Conservation (phyloP, 106 monocot species). For the Dendrobium nobile region DNA sequence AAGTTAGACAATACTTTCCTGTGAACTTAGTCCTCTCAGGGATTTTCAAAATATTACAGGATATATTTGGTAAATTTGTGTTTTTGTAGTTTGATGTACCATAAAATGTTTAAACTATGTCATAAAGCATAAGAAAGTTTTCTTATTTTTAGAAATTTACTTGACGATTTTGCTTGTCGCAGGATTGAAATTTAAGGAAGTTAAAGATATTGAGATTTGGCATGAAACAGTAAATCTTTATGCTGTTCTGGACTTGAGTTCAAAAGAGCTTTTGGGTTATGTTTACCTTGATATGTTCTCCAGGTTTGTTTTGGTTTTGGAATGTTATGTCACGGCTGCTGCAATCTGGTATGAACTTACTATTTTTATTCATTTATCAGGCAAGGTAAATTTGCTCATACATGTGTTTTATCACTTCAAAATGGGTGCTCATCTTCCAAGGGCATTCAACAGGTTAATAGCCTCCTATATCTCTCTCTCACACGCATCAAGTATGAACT, state of each 20-base stretch:
- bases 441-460: constrained; percentile 62
- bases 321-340: neutral
- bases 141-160: neutral
- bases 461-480: neutral
- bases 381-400: constrained; percentile 82
- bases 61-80: constrained; percentile 68
- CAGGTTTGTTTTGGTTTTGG: constrained; percentile 39
- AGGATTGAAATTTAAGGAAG: constrained; percentile 80
- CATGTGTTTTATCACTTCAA: constrained; percentile 91
- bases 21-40: constrained; percentile 72
- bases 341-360: neutral
- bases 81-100: neutral
- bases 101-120: neutral
- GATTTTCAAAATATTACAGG: constrained; percentile 82
- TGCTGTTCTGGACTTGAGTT: constrained; percentile 61
- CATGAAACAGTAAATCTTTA: constrained; percentile 77
- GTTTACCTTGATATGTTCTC: constrained; percentile 82
- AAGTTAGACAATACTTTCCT: constrained; percentile 78
- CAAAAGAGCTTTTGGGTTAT: constrained; percentile 79
- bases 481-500: neutral
- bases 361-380: constrained; percentile 25
- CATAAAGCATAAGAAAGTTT: neutral
- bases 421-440: constrained; percentile 68
- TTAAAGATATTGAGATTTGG: constrained; percentile 71
- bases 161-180: constrained; percentile 8